These are phyloP conservation scores for Kodamaea kakaduensis DNA, from an alignment of 805 yeast species.

Conservation along the genomic window DNA sequence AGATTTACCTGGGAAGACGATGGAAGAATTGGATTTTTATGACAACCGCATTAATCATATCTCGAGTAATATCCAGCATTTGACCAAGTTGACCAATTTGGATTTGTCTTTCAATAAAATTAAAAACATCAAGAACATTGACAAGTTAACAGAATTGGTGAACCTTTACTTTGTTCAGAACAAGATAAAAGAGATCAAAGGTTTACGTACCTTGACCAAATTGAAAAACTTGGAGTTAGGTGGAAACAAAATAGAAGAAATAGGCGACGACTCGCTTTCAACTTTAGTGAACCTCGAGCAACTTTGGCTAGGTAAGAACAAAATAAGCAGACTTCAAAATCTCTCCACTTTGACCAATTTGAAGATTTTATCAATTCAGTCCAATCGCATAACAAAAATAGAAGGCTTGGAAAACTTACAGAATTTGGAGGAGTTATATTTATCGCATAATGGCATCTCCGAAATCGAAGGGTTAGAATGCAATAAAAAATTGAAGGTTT, in stretches of 20 bases:
- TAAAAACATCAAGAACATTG: constrained; percentile 76
- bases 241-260: constrained; percentile 68
- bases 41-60: constrained; percentile 90
- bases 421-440: constrained; percentile 78
- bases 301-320: constrained; percentile 91
- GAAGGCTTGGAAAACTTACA: constrained; percentile 75
- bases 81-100: constrained; percentile 52
- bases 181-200: constrained; percentile 68
- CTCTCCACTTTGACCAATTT: constrained; percentile 57
- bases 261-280: constrained; percentile 50
- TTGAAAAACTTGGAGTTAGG: constrained; percentile 81
- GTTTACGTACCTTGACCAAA: constrained; percentile 51
- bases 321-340: constrained; percentile 61
- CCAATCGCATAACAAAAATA: constrained; percentile 71
- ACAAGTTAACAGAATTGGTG: constrained; percentile 55
- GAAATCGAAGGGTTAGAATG: constrained; percentile 76
- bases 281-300: constrained; percentile 57
- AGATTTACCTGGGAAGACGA: constrained; percentile 58
- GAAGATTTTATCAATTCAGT: constrained; percentile 79
- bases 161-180: constrained; percentile 86
- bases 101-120: constrained; percentile 91
- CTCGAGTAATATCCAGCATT: constrained; percentile 60
- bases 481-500: constrained; percentile 58
- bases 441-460: constrained; percentile 78
- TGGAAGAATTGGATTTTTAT: constrained; percentile 82